Percentiles rank a stretch among this genome's conserved stretches.
Conservation (phyloP, 2,329 filamentous ascomycete genomes). For the Ilyonectria robusta region DNA sequence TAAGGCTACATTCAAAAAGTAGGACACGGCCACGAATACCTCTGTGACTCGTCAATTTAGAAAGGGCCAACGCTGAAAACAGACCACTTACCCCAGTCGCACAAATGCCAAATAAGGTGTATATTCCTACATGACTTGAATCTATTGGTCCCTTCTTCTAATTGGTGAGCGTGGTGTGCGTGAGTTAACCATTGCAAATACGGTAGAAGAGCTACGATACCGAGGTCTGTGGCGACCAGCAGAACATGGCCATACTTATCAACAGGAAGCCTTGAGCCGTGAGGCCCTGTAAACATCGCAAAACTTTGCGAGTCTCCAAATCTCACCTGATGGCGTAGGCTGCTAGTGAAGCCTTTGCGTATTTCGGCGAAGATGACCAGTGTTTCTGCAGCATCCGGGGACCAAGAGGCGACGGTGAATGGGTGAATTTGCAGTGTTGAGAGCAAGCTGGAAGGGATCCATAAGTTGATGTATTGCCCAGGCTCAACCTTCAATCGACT, state of each 20-base stretch:
- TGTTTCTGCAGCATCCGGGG: constrained; percentile 7
- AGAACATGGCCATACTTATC: constrained; percentile 17
- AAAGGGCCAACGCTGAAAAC: background rate
- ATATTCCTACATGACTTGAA: background rate
- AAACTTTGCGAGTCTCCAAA: background rate
- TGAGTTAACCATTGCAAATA: constrained; percentile 16
- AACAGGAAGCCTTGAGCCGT: constrained; percentile 16
- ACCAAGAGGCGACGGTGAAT: constrained; percentile 25
- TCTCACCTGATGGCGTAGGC: constrained; percentile 9
- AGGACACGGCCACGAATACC: background rate
- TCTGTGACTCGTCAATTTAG: background rate
- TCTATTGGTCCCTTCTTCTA: background rate
- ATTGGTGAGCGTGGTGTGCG: background rate
- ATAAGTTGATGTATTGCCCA: constrained; percentile 27
- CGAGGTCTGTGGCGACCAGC: constrained; percentile 24
- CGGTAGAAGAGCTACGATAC: constrained; percentile 24
- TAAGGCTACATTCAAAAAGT: background rate
- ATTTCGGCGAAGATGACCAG: constrained; percentile 16
- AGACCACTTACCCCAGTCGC: constrained; percentile 20
- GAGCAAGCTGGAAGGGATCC: constrained; percentile 16
- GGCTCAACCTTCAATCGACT: constrained; percentile 20
- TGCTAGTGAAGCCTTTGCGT: constrained; percentile 18
- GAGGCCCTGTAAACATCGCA: constrained; percentile 19
- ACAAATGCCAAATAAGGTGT: background rate
- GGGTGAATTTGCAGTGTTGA: constrained; percentile 23